A percentile compares a stretch with the other conserved stretches of the same genome.
phyloP scores from a whole-genome alignment of 2,329 filamentous ascomycete genomes.

The Graphiopsis chlorocephala region DNA sequence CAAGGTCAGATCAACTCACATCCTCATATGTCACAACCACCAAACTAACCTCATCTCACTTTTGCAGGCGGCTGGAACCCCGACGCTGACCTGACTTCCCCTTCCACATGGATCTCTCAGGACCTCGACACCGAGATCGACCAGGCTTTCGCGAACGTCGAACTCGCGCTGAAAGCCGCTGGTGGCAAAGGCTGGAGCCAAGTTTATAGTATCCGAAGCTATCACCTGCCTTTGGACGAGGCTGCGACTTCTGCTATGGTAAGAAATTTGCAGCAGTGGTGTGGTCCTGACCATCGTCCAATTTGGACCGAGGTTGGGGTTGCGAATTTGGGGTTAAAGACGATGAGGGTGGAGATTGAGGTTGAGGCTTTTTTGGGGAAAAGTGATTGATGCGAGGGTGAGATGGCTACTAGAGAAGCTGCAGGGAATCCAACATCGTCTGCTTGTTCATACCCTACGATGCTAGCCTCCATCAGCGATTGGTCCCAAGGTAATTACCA shows the following conservation, averaged over 20 bases:
- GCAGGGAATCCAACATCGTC: too few relatives aligned
- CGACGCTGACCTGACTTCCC: constrained; percentile 26
- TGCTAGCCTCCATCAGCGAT: too few relatives aligned
- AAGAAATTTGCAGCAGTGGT: constrained; percentile 48
- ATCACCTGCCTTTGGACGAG: constrained; percentile 24
- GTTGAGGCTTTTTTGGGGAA: constrained; percentile 34
- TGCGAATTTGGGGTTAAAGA: constrained; percentile 43
- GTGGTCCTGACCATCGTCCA: constrained; percentile 51
- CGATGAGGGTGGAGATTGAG: constrained; percentile 61
- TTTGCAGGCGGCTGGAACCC: constrained; percentile 37
- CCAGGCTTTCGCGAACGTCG: constrained; percentile 57
- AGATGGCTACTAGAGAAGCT: neutral
- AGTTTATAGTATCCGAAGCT: constrained; percentile 41
- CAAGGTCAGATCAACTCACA: constrained; percentile 29
- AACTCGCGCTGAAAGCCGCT: constrained; percentile 49
- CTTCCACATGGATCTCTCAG: constrained; percentile 16
- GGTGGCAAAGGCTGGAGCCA: constrained; percentile 58
- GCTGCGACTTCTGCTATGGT: constrained; percentile 40
- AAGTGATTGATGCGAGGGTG: neutral
- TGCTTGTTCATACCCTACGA: too few relatives aligned
- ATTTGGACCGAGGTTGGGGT: constrained; percentile 57
- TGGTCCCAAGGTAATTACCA: too few relatives aligned
- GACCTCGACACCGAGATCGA: constrained; percentile 35
- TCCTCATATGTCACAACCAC: neutral
- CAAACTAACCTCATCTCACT: neutral